phyloP scores from a whole-genome alignment of 164 flowering plant genomes.

The Saururus chinensis region DNA sequence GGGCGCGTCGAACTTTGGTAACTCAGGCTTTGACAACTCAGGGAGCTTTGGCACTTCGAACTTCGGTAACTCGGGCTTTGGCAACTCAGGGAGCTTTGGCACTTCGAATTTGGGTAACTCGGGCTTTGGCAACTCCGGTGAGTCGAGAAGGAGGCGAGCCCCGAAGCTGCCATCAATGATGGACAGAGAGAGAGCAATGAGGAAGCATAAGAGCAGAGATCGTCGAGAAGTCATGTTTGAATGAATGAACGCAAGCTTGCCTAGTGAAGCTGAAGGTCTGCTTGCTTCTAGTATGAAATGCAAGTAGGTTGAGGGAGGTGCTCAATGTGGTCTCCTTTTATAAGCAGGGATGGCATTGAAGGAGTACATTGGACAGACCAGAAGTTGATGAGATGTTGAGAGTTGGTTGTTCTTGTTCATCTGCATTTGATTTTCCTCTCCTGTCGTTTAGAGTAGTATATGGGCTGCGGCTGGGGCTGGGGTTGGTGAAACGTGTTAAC shows the following conservation, averaged over 20 bases:
- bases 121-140: not conserved
- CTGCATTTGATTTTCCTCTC: not conserved
- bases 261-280: not conserved
- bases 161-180: not conserved
- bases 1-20: not conserved
- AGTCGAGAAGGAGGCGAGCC: not conserved
- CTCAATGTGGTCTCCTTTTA: not conserved
- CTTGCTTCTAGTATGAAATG: not conserved
- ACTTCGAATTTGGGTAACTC: not conserved
- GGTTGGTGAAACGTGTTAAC: not conserved
- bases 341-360: not conserved
- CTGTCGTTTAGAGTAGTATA: not conserved
- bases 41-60: not conserved
- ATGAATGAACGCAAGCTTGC: too few species aligned
- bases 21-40: not conserved
- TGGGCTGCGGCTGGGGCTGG: too few species aligned
- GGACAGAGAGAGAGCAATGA: not conserved
- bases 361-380: not conserved
- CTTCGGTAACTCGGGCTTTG: not conserved
- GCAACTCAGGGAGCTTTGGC: not conserved
- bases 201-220: not conserved
- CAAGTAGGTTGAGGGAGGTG: not conserved
- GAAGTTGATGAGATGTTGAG: not conserved
- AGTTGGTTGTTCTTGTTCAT: not conserved
- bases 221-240: slow-evolving; percentile 3